phyloP scores from a whole-genome alignment of 2,329 filamentous ascomycete species.

The Cryphonectria japonica region DNA sequence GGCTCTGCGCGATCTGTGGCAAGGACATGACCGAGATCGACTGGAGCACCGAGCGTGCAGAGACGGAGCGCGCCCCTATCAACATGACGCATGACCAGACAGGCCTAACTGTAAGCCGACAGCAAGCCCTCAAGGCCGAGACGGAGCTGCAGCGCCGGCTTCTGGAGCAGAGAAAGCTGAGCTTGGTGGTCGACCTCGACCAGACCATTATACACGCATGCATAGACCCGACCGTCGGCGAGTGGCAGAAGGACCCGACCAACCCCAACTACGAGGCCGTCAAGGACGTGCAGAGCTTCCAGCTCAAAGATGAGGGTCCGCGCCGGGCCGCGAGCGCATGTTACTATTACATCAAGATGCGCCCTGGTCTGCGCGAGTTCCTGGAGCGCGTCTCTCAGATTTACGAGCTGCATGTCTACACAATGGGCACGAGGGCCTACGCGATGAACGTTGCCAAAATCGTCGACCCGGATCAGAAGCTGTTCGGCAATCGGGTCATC shows the following conservation, averaged over 20 bases:
- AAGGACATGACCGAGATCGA: conserved; percentile 93
- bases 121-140: conserved; percentile 80
- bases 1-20: conserved; percentile 89
- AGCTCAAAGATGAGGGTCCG: conserved; percentile 83
- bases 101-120: conserved; percentile 79
- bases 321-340: conserved; percentile 71
- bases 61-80: conserved; percentile 86
- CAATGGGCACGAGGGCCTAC: conserved; percentile 98
- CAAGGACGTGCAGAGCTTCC: conserved; percentile 85
- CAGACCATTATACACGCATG: conserved; percentile 99
- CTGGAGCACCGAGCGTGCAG: conserved; percentile 79
- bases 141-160: conserved; percentile 84
- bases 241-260: conserved; percentile 87
- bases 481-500: conserved; percentile 93
- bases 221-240: conserved; percentile 92
- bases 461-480: conserved; percentile 84
- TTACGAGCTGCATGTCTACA: conserved; percentile 98
- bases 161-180: conserved; percentile 80
- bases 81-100: conserved; percentile 95
- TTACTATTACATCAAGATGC: conserved; percentile 98
- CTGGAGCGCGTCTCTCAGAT: conserved; percentile 75
- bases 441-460: conserved; percentile 89
- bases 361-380: conserved; percentile 83
- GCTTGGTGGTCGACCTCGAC: conserved; percentile 93
- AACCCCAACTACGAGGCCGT: conserved; percentile 93